Base-by-base conservation (phyloP, 371 early-diverging fungal species). In the Mucor saturninus region DNA sequence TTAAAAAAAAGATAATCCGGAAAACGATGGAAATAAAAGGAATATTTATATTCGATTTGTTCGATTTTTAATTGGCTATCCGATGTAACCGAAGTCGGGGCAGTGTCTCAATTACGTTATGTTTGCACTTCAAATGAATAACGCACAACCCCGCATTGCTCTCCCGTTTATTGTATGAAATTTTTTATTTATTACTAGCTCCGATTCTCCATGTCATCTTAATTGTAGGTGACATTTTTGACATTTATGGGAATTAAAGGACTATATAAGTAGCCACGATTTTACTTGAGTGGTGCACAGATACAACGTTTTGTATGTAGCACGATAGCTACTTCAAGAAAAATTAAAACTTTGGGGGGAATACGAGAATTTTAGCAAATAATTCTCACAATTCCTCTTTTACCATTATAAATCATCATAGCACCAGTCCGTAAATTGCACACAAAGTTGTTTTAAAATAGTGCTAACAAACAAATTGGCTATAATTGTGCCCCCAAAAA, bases 171-270 rank as follows among this genome's bases (percentile, higher is more conserved):
- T 6, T 31, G 32, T 45, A 57, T 29, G 5, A n/a, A 57, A 5
- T 32, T 35, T 45, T 45, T 14, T 45, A n/a, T 14, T 15, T 45
- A 37, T 40, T 13, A 45, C 11, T 15, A 31, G 46, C 57, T 59
- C 59, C 59, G 59, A 59, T 59, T 59, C 59, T 28, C 29, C 38
- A 49, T 59, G 59, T 59, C 59, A 59, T 59, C 59, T 1, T 59
- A 59, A 29, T 39, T 59, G 50, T 29, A 29, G 28, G 59, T 26
- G 21, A 45, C 58, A 48, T 48, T 48, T 46, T 58, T 48, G 48
- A 35, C 58, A 46, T 58, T 35, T 58, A 48, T 48, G 14, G 58
- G n/a, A 48, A 35, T 26, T 4, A 6, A 4, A 28, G 15, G 32
- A 53, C 53, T 37, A 53, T n/a, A 35, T 32, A 55, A 5, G 39